These are phyloP conservation scores for Hymenoscyphus fraxineus DNA, from an alignment of 2,329 filamentous ascomycete genomes.

Conservation along the genomic window DNA sequence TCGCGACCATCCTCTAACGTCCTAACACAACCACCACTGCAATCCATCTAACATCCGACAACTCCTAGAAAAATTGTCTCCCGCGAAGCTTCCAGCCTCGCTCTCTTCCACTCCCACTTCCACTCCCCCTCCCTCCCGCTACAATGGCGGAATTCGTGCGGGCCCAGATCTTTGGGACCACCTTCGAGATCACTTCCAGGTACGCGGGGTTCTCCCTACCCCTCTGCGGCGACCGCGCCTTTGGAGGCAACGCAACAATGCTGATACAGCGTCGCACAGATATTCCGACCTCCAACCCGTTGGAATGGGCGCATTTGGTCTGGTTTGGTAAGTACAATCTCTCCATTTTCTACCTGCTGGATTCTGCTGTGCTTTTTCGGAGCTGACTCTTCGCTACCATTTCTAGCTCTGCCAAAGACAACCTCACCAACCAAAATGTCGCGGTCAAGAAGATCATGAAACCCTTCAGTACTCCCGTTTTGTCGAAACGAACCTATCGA, in stretches of 20 bases:
- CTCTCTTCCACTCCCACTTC: background rate
- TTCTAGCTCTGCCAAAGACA: slow-evolving; percentile 87
- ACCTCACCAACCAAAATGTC: slow-evolving; percentile 94
- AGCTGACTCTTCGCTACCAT: slow-evolving; percentile 18
- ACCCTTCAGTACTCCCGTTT: slow-evolving; percentile 97
- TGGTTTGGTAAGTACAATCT: slow-evolving; percentile 74
- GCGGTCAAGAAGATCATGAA: slow-evolving; percentile 99
- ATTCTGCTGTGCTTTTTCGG: background rate
- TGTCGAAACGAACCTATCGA: slow-evolving; percentile 95
- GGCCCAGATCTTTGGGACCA: slow-evolving; percentile 98
- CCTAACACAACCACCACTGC: background rate
- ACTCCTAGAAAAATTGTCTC: background rate
- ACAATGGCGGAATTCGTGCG: slow-evolving; percentile 98
- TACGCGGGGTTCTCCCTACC: slow-evolving; percentile 42
- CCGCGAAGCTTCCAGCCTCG: background rate
- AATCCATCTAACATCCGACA: background rate
- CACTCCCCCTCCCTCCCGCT: background rate
- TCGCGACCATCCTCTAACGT: background rate
- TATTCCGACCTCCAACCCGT: slow-evolving; percentile 98
- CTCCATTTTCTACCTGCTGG: background rate
- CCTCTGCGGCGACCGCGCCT: background rate
- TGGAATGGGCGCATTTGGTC: slow-evolving; percentile 97
- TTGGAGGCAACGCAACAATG: slow-evolving; percentile 4
- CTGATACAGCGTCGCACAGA: slow-evolving; percentile 45
- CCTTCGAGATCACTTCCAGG: slow-evolving; percentile 99